Conservation (phyloP, 345 rosid genomes). For the Aegle marmelos region DNA sequence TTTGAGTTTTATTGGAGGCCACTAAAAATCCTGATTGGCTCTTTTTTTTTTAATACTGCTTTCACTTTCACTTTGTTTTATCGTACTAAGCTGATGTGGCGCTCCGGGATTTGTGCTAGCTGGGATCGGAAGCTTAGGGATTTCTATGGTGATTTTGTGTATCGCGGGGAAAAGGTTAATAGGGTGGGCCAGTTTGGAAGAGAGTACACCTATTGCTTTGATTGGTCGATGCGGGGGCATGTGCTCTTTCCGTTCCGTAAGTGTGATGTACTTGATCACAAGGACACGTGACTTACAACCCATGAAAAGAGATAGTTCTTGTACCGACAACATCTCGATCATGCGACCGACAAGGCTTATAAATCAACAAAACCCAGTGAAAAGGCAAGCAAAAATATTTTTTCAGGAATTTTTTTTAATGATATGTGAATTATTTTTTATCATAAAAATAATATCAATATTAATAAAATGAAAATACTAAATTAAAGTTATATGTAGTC, state of each 20-base stretch:
- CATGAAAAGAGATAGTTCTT: background rate
- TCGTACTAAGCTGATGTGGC: background rate
- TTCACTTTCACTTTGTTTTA: background rate
- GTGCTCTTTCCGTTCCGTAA: slow-evolving; percentile 7
- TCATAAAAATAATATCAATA: too few relatives aligned
- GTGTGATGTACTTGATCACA: slow-evolving; percentile 22
- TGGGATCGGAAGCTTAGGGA: background rate
- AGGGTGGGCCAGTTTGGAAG: background rate
- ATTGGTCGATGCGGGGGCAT: background rate
- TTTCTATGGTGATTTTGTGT: background rate
- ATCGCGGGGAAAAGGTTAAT: background rate
- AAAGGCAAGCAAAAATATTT: too few relatives aligned
- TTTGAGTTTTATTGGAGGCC: background rate
- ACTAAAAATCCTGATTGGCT: background rate
- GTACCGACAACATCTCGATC: background rate
- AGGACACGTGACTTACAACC: slow-evolving; percentile 24
- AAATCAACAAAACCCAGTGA: background rate
- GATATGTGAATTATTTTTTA: too few relatives aligned
- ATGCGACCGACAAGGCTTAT: too few relatives aligned
- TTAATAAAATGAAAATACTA: background rate
- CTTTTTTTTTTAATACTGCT: background rate
- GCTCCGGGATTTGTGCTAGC: background rate
- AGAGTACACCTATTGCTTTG: background rate
- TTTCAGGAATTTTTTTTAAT: too few relatives aligned
- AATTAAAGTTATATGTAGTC: background rate